A percentile compares a stretch with the other conserved stretches of the same genome.
Conservation (phyloP, 2,329 filamentous ascomycete genomes). For the Aspergillus nomiae region DNA sequence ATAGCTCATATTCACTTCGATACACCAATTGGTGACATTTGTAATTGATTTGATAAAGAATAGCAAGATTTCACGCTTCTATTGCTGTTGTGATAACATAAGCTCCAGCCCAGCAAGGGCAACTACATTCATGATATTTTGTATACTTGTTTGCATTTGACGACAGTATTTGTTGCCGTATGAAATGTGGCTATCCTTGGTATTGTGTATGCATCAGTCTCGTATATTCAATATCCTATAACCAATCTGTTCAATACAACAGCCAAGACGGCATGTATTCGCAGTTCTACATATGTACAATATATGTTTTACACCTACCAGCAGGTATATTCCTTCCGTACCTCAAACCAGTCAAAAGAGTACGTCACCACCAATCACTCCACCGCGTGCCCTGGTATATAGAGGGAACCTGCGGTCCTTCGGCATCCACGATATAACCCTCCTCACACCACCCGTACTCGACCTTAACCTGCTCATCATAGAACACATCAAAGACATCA, state of each 20-base stretch:
- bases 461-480: background rate
- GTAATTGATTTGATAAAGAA: no score
- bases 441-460: background rate
- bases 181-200: background rate
- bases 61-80: no score
- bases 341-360: background rate
- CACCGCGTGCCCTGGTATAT: background rate
- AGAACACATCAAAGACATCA: background rate
- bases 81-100: no score
- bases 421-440: background rate
- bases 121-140: no score
- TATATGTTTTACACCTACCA: accelerated
- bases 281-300: background rate
- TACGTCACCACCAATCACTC: background rate
- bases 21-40: background rate
- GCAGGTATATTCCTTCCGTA: background rate
- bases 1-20: background rate
- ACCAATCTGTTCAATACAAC: background rate
- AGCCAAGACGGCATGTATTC: accelerated
- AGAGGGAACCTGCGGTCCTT: background rate
- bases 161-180: background rate
- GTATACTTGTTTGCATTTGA: no score
- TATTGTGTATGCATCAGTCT: no score
- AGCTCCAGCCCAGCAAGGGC: no score
- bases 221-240: background rate